A percentile compares a stretch with the other conserved stretches of the same genome.
phyloP scores from a whole-genome alignment of 148 eudicot genomes.

The Rhododendron simsii region DNA sequence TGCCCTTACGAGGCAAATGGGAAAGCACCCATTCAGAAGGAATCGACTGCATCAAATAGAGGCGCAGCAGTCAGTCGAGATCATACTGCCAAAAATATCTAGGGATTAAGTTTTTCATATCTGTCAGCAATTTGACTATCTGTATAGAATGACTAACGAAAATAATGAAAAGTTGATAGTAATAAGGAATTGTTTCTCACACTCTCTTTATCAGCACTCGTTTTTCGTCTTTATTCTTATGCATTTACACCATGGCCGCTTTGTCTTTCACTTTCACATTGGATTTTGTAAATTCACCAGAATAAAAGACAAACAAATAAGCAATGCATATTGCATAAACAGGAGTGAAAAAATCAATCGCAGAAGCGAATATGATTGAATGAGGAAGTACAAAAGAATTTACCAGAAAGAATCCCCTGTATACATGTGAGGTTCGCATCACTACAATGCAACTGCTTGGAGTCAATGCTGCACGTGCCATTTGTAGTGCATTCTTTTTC shows the following conservation, averaged over 20 bases:
- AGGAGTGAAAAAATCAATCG: background rate
- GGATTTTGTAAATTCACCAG: background rate
- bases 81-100: background rate
- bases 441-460: constrained; percentile 18
- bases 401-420: constrained; percentile 46
- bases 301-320: background rate
- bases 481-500: constrained; percentile 17
- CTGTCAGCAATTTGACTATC: background rate
- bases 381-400: background rate
- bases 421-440: constrained; percentile 30
- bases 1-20: constrained; percentile 10
- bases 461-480: constrained; percentile 25
- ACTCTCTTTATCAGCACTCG: background rate
- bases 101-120: background rate
- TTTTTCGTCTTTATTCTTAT: background rate
- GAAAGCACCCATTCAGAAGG: constrained; percentile 30
- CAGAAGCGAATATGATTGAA: background rate
- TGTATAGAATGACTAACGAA: background rate
- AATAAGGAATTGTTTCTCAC: background rate
- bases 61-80: background rate
- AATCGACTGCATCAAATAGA: constrained; percentile 24
- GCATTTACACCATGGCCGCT: background rate
- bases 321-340: background rate
- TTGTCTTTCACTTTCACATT: background rate
- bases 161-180: background rate